phyloP scores from a whole-genome alignment of 331 rosid species.

The Phaseolus coccineus region DNA sequence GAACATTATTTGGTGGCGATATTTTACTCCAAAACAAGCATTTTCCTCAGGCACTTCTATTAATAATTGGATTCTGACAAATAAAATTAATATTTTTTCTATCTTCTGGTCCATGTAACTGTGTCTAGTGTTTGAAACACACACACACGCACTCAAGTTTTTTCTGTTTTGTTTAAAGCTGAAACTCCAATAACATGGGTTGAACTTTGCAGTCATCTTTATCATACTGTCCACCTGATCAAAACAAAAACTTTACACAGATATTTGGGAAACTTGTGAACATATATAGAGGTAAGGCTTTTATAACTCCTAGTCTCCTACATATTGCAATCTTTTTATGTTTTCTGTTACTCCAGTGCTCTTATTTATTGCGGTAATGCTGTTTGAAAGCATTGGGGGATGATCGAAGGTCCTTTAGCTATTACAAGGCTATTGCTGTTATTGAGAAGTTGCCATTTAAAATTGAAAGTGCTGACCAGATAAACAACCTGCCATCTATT shows the following conservation, averaged over 20 bases:
- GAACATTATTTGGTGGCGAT: constrained; percentile 27
- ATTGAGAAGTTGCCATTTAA: constrained; percentile 87
- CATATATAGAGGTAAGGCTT: constrained; percentile 79
- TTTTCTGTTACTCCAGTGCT: constrained; percentile 26
- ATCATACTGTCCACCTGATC: constrained; percentile 83
- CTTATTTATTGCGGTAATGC: constrained; percentile 48
- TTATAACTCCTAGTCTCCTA: not conserved
- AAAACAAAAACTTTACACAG: constrained; percentile 76
- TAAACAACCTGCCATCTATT: constrained; percentile 76
- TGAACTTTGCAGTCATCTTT: constrained; percentile 54
- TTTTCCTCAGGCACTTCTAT: constrained; percentile 3
- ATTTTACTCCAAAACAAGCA: not conserved
- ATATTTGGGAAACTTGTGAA: constrained; percentile 87
- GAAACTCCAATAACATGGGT: constrained; percentile 40
- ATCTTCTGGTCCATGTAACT: constrained; percentile 1
- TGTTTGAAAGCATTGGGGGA: constrained; percentile 84
- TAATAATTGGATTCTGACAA: constrained; percentile 27
- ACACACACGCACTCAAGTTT: not conserved
- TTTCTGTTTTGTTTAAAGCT: constrained; percentile 14
- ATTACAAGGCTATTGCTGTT: constrained; percentile 84
- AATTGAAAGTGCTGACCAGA: constrained; percentile 78
- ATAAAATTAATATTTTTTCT: not conserved
- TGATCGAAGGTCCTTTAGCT: constrained; percentile 94
- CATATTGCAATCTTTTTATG: not conserved
- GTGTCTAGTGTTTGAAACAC: not conserved